Evolutionary conservation across 2,329 filamentous ascomycete genomes (phyloP), one percentile per base, ranked within the genome.

Genomic region (Diaporthe sp.): DNA sequence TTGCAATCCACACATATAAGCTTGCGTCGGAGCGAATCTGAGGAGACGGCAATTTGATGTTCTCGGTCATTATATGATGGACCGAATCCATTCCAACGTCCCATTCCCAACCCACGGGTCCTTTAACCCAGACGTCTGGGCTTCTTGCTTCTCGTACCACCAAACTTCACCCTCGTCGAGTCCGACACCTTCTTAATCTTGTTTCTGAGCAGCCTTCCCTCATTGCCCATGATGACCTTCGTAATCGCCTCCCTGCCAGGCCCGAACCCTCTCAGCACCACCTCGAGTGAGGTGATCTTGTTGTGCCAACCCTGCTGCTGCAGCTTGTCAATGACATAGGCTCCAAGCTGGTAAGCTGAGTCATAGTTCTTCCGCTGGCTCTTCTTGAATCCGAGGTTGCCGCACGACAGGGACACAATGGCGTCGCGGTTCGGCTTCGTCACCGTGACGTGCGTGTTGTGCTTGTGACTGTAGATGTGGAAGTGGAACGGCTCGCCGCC

Each of bases 361-460:
- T 99, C 97, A 85, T 97, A 99, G 74, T 91, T 90, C 76, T 94
- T 92, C 77, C 97, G 91, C 67, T 92, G 91, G 25, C 91, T 88
- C 85, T 98, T 97, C 80, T 89, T 90, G 86, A 98, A 98, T n/a
- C 96, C 96, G 75, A 99, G 91, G 81, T 98, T 95, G 66, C 97
- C 97, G 75, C 92, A 90, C 2, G 94, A 94, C 79, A 97, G 84
- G 17, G 93, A 95, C 77, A 99, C 88, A 77, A 98, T 90, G 38
- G 95, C 90, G 77, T 95, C 90, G 64, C 93, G 89, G 82, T 95
- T 92, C 38, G 97, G 96, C 80, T 93, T 92, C 30, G 95, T 95
- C 78, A 98, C 90, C 1, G 96, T 98, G 80, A 99, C 90, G 84
- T 98, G 95, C 28, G 95, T 97, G 87, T 99, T 99, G 90, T 98